Conservation (phyloP, 1,139 yeast genomes). For the Spathaspora sp. region DNA sequence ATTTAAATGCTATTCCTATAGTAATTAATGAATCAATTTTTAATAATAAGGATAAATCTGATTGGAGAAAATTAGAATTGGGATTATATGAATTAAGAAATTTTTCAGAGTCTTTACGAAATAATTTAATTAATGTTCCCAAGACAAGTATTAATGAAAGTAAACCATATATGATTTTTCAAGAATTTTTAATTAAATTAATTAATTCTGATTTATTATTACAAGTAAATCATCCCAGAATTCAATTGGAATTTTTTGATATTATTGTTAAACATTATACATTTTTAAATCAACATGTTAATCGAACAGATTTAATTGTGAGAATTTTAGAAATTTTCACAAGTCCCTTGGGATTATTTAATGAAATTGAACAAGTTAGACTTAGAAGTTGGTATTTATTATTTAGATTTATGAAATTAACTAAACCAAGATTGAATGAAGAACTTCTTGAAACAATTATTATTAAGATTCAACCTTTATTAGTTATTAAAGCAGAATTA, state of each 20-base stretch:
- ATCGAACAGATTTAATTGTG: constrained; percentile 51
- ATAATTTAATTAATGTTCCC: constrained; percentile 66
- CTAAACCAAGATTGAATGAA: constrained; percentile 54
- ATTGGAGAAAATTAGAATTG: constrained; percentile 84
- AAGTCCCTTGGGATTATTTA: constrained; percentile 79
- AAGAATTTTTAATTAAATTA: constrained; percentile 63
- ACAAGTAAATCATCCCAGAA: constrained; percentile 66
- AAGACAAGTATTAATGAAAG: constrained; percentile 61
- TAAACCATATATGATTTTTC: constrained; percentile 59
- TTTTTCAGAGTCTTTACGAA: constrained; percentile 77
- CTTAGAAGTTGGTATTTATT: constrained; percentile 89
- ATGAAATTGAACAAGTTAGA: constrained; percentile 68
- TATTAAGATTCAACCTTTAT: constrained; percentile 46
- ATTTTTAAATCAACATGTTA: constrained; percentile 50
- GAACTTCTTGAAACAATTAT: constrained; percentile 38
- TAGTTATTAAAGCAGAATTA: constrained; percentile 58
- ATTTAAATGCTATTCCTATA: constrained; percentile 64
- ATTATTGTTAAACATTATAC: constrained; percentile 76
- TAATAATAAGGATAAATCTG: constrained; percentile 21
- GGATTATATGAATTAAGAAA: constrained; percentile 81
- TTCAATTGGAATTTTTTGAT: constrained; percentile 82
- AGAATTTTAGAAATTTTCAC: constrained; percentile 76
- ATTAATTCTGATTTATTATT: constrained; percentile 55
- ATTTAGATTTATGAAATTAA: constrained; percentile 74
- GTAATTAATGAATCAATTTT: constrained; percentile 64